Base-by-base conservation (phyloP, 306 rosid species). In the Pueraria montana region DNA sequence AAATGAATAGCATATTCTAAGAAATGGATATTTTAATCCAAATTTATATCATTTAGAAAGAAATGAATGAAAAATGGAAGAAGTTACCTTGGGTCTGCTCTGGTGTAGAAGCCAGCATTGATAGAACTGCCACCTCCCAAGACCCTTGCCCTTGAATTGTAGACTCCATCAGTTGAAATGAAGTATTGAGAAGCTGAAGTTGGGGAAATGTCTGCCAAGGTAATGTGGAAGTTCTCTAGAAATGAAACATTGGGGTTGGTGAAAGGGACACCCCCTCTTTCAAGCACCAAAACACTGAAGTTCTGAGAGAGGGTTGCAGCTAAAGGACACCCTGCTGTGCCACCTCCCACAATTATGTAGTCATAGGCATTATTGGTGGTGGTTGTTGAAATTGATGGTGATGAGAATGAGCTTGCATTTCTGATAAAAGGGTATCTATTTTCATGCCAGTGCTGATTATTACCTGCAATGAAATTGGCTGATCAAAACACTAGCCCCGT, bases 71-170 rank as follows among this genome's bases (percentile, higher is more conserved):
- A 71, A 23, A 67, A 2, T 8, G 7, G 10, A 34, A 64, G 70
- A 17, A 1, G 20, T 72, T 81, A 95, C 97, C 95, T 86, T 77
- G 89, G 10, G 73, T 83, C 84, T 63, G 98, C 98, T 86, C 98
- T 87, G 4, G 98, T 93, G 86, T 95, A 95, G 91, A 95, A 95
- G 46, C 98, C 98, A 84, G 98, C 98, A 87, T 95, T 95, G 80
- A 95, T 93, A 85, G 84, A 26, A 68, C 84, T 83, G 0, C 94
- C 98, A 65, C 98, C 98, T 49, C 98, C 98, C 81, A 95, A 82
- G 58, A 95, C 90, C 77, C 98, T 90, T 38, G 85, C 98, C 58
- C 98, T 89, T 20, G 98, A 75, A 80, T 89, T 95, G 16, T 87
- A 78, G 55, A 95, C 98, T 14, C 98, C 98, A 83, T 95, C 98